A percentile compares a stretch with the other conserved stretches of the same genome.
Conservation (phyloP, 1,284 basidiomycete species). For the Ustilago esculenta region DNA sequence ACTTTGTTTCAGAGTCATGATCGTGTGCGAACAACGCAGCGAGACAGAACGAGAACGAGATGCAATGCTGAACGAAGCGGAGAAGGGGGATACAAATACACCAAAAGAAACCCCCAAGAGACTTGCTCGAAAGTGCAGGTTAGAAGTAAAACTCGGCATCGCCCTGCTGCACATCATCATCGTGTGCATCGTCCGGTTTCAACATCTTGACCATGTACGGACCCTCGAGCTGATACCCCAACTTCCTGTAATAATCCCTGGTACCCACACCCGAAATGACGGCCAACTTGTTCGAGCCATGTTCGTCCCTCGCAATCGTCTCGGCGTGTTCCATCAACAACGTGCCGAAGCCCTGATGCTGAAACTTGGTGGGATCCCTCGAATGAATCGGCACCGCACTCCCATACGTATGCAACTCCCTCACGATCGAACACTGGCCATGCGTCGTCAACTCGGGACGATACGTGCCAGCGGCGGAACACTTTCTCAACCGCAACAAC, state of each 20-base stretch:
- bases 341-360: constrained; percentile 87
- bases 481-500: constrained; percentile 89
- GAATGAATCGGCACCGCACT: constrained; percentile 97
- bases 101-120: too few species aligned
- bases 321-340: constrained; percentile 99
- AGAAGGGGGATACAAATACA: too few species aligned
- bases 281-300: constrained; percentile 90
- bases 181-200: constrained; percentile 16
- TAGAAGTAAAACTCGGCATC: constrained; percentile 32
- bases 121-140: too few species aligned
- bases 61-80: too few species aligned
- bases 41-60: too few species aligned
- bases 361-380: constrained; percentile 87
- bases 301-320: constrained; percentile 95
- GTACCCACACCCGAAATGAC: constrained; percentile 98
- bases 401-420: constrained; percentile 98
- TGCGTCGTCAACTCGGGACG: constrained; percentile 86
- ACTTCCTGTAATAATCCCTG: constrained; percentile 88
- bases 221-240: constrained; percentile 93
- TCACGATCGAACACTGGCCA: constrained; percentile 87
- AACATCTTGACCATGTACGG: constrained; percentile 72
- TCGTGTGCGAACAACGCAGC: too few species aligned
- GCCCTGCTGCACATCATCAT: neutral
- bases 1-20: too few species aligned
- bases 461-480: constrained; percentile 95